Conservation (phyloP, 176 grass and related monocot species). For the Dendrocalamus sinicus region DNA sequence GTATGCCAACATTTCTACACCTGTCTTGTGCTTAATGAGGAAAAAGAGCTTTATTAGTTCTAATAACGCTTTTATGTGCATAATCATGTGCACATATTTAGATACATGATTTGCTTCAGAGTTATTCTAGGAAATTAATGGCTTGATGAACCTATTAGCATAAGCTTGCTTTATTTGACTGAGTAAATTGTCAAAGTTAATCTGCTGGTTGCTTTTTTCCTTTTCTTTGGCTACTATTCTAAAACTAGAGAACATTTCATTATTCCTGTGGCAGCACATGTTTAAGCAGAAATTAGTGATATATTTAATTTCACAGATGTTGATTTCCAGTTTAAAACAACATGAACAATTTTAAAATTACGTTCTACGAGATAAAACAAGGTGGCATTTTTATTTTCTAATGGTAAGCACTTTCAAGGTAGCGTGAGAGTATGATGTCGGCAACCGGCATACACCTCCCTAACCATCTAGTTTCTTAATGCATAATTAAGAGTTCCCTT, state of each 20-base stretch:
- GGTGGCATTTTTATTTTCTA: neutral
- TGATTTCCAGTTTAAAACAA: neutral
- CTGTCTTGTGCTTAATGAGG: neutral
- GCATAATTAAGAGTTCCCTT: conserved; percentile 3
- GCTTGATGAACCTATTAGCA: neutral
- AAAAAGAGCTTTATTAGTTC: neutral
- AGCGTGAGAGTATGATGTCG: conserved; percentile 1
- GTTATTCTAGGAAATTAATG: neutral
- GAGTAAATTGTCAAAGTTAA: neutral
- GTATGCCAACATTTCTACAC: conserved; percentile 35
- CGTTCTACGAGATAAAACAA: neutral
- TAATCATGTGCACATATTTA: neutral
- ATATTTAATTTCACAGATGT: neutral
- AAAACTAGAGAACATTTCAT: neutral
- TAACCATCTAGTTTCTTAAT: conserved; percentile 4
- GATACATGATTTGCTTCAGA: neutral
- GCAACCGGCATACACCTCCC: neutral
- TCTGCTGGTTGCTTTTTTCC: neutral
- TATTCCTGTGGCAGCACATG: neutral
- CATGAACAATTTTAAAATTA: neutral
- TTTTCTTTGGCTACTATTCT: neutral
- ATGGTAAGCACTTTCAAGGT: conserved; percentile 1
- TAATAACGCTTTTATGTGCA: neutral
- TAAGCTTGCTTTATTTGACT: conserved; percentile 21
- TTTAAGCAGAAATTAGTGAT: neutral